Base-by-base conservation (phyloP, 495 filamentous ascomycete genomes). In the Bacidia rubella region DNA sequence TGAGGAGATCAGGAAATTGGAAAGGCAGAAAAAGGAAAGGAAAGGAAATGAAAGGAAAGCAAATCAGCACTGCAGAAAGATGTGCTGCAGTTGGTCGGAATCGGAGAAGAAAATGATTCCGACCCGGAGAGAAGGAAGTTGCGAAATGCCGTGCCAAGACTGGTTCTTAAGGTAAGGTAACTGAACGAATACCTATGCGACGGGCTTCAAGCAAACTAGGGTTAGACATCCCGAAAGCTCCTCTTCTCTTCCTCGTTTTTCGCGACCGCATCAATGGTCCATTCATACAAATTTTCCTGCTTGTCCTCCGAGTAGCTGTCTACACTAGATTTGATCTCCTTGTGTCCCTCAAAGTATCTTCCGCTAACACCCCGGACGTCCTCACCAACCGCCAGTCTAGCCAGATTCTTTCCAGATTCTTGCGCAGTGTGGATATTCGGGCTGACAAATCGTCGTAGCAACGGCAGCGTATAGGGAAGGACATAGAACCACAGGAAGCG, bases 201-300 rank as follows among this genome's bases (percentile, higher is more conserved):
- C n/a, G n/a, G n/a, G n/a, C n/a, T n/a, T n/a, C n/a, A n/a, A n/a
- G n/a, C n/a, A n/a, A n/a, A n/a, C n/a, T n/a, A 35, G 15, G 29
- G 7, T 5, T 35, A 7, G 7, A 54, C 32, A 19, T 43, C 52
- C 47, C 60, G 62, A 52, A 74, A 69, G 2, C 56, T 50, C 3
- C 44, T 54, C 42, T 40, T 54, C 54, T 72, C 67, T 10, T 55
- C 55, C 11, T 67, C 62, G 39, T 65, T 57, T 55, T 55, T 55
- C 19, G 62, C 69, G 10, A 72, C 59, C 38, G 64, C 55, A 41
- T 66, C 63, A 41, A 77, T 61, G 17, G 72, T 78, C 70, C 69
- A 76, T 49, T 60, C 56, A 68, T 69, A 76, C 45, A 74, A 56
- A 59, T 72, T 67, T 23, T 75, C 72, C 58, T 71, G 69, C 54